Percentiles rank a stretch among this genome's conserved stretches.
phyloP scores from a whole-genome alignment of 2,329 filamentous ascomycete genomes.

The Pyrenophora tritici-repentis region DNA sequence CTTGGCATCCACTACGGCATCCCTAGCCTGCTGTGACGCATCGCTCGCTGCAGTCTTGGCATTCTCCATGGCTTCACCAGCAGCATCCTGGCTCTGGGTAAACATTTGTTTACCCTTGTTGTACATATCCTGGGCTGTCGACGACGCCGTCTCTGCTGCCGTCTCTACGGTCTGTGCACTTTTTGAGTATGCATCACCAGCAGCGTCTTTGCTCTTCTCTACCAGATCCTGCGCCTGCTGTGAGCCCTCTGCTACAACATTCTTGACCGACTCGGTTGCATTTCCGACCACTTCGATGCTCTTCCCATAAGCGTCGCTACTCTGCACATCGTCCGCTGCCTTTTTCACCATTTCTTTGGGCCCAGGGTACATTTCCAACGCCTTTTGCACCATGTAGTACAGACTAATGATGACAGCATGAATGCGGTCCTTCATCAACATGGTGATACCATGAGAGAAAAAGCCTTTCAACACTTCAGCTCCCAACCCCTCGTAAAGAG shows the following conservation, averaged over 20 bases:
- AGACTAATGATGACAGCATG: conserved; percentile 72
- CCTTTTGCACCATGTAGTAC: conserved; percentile 68
- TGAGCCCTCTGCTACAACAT: conserved; percentile 30
- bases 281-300: conserved; percentile 32
- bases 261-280: conserved; percentile 33
- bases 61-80: conserved; percentile 27
- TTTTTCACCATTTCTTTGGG: conserved; percentile 47
- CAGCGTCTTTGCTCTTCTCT: conserved; percentile 35
- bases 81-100: conserved; percentile 30
- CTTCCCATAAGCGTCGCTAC: conserved; percentile 26
- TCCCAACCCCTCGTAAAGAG: conserved; percentile 75
- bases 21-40: conserved; percentile 24
- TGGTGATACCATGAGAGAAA: conserved; percentile 83
- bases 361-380: conserved; percentile 49
- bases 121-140: conserved; percentile 1
- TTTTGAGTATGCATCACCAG: conserved; percentile 14
- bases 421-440: conserved; percentile 81
- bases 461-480: conserved; percentile 83
- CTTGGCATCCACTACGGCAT: conserved; percentile 21
- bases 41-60: conserved; percentile 23
- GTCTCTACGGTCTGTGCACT: conserved; percentile 16
- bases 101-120: conserved; percentile 27
- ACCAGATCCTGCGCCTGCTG: conserved; percentile 33
- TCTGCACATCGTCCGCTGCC: conserved; percentile 37
- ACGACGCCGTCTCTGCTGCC: conserved; percentile 9